Conservation (phyloP, 306 rosid genomes). For the Trichosanthes cucumerina region DNA sequence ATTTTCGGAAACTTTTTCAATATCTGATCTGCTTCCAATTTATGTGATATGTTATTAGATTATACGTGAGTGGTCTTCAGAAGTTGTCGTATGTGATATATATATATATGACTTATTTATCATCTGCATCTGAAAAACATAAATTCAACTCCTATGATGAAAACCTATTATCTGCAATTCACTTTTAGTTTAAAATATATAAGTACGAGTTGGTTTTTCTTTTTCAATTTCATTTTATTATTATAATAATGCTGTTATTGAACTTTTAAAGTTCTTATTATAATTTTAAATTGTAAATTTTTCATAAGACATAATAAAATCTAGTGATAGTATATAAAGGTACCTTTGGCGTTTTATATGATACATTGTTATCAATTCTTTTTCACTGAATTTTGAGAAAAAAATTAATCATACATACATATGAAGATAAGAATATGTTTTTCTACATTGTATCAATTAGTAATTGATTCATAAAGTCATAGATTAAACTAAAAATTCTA, state of each 20-base stretch:
- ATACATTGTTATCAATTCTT: not conserved
- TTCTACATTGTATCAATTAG: not conserved
- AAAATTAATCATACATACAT: not conserved
- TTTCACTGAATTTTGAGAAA: not conserved
- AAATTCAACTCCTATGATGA: not conserved
- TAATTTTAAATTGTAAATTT: not conserved
- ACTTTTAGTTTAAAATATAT: not conserved
- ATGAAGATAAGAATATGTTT: not conserved
- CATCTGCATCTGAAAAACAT: not conserved
- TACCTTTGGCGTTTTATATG: not conserved
- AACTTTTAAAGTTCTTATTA: not conserved
- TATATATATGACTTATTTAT: not conserved
- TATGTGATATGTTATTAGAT: too few relatives aligned
- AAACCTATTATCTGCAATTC: not conserved
- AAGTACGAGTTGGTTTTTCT: not conserved
- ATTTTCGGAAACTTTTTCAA: not conserved
- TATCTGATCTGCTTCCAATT: not conserved
- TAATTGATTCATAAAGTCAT: not conserved
- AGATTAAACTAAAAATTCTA: not conserved
- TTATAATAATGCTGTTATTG: not conserved
- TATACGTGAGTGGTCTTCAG: too few relatives aligned
- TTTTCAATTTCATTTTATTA: not conserved
- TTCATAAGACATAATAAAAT: not conserved
- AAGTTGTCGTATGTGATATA: not conserved
- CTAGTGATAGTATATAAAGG: not conserved